Conservation (phyloP, 495 filamentous ascomycete genomes). For the Penicillium crystallinum region DNA sequence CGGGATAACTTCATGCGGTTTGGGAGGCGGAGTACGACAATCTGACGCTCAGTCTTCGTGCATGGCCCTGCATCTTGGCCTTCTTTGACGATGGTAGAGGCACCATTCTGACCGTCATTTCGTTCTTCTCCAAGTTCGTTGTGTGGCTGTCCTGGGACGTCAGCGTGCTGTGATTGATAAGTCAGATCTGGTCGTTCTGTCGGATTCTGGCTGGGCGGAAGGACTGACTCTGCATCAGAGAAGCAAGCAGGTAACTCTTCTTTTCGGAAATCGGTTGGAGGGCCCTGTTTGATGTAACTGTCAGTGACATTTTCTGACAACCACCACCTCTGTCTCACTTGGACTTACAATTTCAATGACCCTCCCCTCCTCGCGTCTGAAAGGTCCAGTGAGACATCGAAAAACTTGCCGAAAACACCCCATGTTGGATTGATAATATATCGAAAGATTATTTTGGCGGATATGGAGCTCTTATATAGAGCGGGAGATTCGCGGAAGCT, state of each 20-base stretch:
- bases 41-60: constrained; percentile 32
- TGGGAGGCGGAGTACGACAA: constrained; percentile 19
- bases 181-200: constrained; percentile 28
- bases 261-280: constrained; percentile 43
- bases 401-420: constrained; percentile 40
- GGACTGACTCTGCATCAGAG: constrained; percentile 42
- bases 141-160: constrained; percentile 33
- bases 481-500: not conserved
- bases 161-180: constrained; percentile 32
- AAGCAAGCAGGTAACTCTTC: constrained; percentile 40
- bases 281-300: constrained; percentile 24
- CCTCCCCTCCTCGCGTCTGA: constrained; percentile 24
- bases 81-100: constrained; percentile 25
- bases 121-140: constrained; percentile 29
- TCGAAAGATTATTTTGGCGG: not conserved
- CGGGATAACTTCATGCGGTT: constrained; percentile 13
- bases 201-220: constrained; percentile 15
- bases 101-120: constrained; percentile 21
- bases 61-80: constrained; percentile 30
- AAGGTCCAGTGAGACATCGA: constrained; percentile 34
- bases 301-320: constrained; percentile 1
- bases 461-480: constrained; percentile 12
- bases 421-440: constrained; percentile 17
- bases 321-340: not conserved
- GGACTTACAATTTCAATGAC: constrained; percentile 38